phyloP scores from a whole-genome alignment of 345 rosid species.

The Corchorus capsularis region DNA sequence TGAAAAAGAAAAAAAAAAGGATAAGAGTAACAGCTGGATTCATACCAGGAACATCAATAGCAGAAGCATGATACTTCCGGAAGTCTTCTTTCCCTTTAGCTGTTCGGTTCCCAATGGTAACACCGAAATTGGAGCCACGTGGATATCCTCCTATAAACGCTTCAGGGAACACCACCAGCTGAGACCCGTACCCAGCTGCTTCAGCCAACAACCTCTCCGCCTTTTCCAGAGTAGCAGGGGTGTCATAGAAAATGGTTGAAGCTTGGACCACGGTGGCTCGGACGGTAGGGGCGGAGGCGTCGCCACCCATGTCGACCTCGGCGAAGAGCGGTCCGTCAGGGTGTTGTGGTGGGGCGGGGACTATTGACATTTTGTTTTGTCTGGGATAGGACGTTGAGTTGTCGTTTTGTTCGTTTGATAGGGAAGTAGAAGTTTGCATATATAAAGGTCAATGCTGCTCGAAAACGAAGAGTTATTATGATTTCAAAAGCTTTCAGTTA shows the following conservation, averaged over 20 bases:
- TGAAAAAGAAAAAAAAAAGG: background rate
- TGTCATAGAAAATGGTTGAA: conserved; percentile 85
- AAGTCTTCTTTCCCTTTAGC: conserved; percentile 85
- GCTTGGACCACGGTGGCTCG: conserved; percentile 98
- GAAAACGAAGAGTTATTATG: too few relatives aligned
- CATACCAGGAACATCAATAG: conserved; percentile 82
- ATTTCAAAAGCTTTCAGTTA: too few relatives aligned
- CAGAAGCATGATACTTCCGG: conserved; percentile 82
- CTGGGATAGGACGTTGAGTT: background rate
- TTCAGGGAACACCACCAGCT: conserved; percentile 92
- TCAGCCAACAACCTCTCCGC: conserved; percentile 88
- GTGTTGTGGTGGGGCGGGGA: conserved; percentile 36
- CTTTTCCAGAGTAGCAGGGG: conserved; percentile 87
- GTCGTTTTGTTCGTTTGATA: background rate
- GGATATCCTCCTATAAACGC: conserved; percentile 95
- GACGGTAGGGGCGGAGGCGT: conserved; percentile 52
- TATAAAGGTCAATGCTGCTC: background rate
- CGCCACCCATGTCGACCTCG: conserved; percentile 78
- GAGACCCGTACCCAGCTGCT: conserved; percentile 80
- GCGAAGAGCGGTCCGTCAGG: conserved; percentile 53
- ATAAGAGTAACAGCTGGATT: too few relatives aligned
- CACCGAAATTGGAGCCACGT: conserved; percentile 81
- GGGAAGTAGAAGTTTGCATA: background rate
- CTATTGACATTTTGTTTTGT: conserved; percentile 44
- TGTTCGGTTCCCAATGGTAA: conserved; percentile 67